Percentiles rank a stretch among this genome's conserved stretches.
phyloP scores from a whole-genome alignment of 192 early-diverging fungal genomes.

The Umbelopsis sp. region DNA sequence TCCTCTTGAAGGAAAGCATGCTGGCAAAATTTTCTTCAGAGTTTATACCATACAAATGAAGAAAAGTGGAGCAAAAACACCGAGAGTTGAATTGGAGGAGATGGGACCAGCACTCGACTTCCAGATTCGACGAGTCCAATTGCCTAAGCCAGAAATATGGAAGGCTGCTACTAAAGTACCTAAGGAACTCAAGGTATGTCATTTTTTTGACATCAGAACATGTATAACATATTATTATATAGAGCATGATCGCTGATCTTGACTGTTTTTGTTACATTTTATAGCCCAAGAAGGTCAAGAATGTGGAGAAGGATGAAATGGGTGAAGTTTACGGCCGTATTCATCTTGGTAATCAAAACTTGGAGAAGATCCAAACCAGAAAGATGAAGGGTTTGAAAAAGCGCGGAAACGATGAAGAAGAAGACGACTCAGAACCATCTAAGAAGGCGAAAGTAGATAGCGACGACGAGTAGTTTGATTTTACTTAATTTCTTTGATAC shows the following conservation, averaged over 20 bases:
- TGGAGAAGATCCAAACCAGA: conserved; percentile 92
- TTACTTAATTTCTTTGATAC: too few relatives aligned
- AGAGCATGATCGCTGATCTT: not conserved
- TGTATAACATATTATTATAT: conserved; percentile 15
- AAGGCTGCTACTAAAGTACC: conserved; percentile 83
- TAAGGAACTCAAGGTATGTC: conserved; percentile 78
- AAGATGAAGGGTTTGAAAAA: conserved; percentile 98
- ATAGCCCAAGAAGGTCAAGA: conserved; percentile 88
- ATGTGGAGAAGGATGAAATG: conserved; percentile 85
- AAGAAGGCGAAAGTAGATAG: conserved; percentile 47
- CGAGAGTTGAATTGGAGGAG: conserved; percentile 89
- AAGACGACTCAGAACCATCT: conserved; percentile 30
- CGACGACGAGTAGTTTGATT: conserved; percentile 39
- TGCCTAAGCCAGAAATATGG: conserved; percentile 80
- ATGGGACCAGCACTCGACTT: conserved; percentile 93
- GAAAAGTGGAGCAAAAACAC: conserved; percentile 84
- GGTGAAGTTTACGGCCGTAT: conserved; percentile 91
- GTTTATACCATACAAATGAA: conserved; percentile 83
- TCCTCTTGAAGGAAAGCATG: conserved; percentile 52
- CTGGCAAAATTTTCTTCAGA: conserved; percentile 75
- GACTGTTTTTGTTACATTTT: not conserved
- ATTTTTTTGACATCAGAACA: not conserved
- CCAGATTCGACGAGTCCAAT: conserved; percentile 69
- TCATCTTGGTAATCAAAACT: conserved; percentile 90
- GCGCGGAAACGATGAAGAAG: conserved; percentile 40